Conservation (phyloP, 345 rosid genomes). For the Acer negundo region DNA sequence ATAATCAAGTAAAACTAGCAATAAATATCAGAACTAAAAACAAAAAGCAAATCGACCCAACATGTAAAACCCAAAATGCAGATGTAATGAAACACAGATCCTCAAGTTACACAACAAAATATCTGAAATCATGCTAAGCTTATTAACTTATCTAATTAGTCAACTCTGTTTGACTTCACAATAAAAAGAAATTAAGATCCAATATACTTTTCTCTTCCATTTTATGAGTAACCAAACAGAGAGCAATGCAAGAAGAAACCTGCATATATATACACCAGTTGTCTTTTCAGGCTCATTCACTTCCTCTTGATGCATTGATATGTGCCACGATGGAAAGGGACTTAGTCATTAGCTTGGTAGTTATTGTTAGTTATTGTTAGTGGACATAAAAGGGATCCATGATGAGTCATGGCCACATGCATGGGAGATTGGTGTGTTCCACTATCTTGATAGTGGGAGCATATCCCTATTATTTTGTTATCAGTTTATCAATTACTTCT, state of each 20-base stretch:
- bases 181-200: constrained; percentile 29
- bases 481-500: no score
- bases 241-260: constrained; percentile 4
- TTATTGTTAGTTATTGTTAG: no score
- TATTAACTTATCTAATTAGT: constrained; percentile 8
- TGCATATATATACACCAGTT: no score
- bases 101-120: neutral
- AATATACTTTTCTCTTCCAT: neutral
- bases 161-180: neutral
- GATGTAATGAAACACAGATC: neutral
- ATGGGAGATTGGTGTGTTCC: no score
- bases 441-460: no score
- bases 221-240: constrained; percentile 22
- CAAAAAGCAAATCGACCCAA: neutral
- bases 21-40: neutral
- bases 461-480: no score
- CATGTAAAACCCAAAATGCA: constrained; percentile 10
- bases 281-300: no score
- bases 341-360: no score
- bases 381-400: no score
- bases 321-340: no score
- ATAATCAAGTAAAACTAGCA: constrained; percentile 5
- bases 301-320: no score
- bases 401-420: no score
- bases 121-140: neutral